Base-by-base conservation (phyloP, 2,329 filamentous ascomycete genomes). In the Colletotrichum musae region DNA sequence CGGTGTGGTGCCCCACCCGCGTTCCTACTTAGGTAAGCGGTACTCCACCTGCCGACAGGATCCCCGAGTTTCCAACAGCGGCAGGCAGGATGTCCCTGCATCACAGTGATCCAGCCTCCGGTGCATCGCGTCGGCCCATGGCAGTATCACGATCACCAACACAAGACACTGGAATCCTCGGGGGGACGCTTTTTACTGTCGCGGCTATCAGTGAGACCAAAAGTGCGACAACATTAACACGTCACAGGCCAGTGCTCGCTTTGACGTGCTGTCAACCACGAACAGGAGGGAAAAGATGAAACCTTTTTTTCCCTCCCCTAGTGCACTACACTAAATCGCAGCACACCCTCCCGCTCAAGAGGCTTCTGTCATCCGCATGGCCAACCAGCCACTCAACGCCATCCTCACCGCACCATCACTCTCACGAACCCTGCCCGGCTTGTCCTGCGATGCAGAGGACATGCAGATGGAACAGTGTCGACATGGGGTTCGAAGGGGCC, bases 381-480 rank as follows among this genome's bases (percentile, higher is more conserved):
- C 32, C 48, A 16, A 12, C 24, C 52, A 68, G 43, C 67, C 62
- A 61, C 62, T 57, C 13, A 58, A 36, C 39, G 47, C 64, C 24
- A 36, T 36, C 26, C 45, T 66, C 61, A 69, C 62, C 43, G 45
- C 67, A 66, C 50, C 26, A 13, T 16, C 45, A 21, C 15, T 56
- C 67, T 50, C 7, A 36, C 2, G 10, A 36, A 70, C 67, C 67
- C 67, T 70, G 62, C 56, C 66, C 32, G 57, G 56, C 51, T 56
- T 56, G 41, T 43, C 65, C 36, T 36, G 21, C n/a, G 12, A 58
- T 64, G 59, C 59, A 68, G 26, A 15, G 45, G 6, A 5, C 47
- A n/a, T 16, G 47, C 21, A 12, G 47, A 51, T 52, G 64, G 59
- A 53, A 64, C 45, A 24, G 21, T 24, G 21, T 24, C 21, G 21